Conservation (phyloP, 2,329 filamentous ascomycete genomes). For the Cladosporium sp. region DNA sequence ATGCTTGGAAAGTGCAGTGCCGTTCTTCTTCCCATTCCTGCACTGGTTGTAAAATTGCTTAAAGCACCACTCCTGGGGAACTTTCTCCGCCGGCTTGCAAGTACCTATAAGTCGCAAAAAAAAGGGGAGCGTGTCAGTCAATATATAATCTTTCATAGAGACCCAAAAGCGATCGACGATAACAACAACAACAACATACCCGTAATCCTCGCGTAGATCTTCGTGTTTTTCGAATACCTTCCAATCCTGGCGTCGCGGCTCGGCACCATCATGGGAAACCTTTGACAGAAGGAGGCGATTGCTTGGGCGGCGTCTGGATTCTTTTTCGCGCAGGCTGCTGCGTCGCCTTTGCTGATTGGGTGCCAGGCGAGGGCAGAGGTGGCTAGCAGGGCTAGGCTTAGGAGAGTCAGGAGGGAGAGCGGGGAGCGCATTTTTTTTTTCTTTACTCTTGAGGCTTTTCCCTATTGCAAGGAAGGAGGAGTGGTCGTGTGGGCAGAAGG, state of each 20-base stretch:
- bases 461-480: too few relatives aligned
- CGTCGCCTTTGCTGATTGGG: background rate
- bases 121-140: background rate
- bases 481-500: background rate
- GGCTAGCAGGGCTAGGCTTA: background rate
- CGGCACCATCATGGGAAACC: background rate
- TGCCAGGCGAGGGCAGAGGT: background rate
- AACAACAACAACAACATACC: background rate
- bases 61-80: constrained; percentile 3
- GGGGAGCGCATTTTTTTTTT: background rate
- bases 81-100: background rate
- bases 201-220: background rate
- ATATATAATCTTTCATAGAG: background rate
- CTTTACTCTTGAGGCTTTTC: too few relatives aligned
- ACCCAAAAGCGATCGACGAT: background rate
- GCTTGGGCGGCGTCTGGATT: background rate
- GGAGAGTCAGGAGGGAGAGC: background rate
- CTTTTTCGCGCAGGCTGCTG: background rate
- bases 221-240: background rate
- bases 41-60: constrained; percentile 9
- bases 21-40: constrained; percentile 6
- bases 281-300: background rate
- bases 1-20: background rate
- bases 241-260: background rate
- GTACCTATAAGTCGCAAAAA: background rate